A percentile compares a stretch with the other conserved stretches of the same genome.
phyloP scores from a whole-genome alignment of 208 protist genomes.

The Leishmania turanica region DNA sequence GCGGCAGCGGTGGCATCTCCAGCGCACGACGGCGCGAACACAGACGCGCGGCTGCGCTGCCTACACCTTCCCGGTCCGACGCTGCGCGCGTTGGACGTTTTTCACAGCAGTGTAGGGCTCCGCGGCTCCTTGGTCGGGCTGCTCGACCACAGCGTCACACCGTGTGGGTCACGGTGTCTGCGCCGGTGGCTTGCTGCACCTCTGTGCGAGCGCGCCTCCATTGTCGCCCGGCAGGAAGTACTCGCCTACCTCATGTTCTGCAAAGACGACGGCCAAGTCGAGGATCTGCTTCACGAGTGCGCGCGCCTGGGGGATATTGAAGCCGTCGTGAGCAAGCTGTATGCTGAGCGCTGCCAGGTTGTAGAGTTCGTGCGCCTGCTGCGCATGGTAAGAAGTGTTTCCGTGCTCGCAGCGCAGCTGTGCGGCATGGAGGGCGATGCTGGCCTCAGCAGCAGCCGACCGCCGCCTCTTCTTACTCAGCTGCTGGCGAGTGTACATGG shows the following conservation, averaged over 20 bases:
- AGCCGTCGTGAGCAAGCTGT: slow-evolving; percentile 72
- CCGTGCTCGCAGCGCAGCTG: slow-evolving; percentile 35
- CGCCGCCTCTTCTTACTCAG: slow-evolving; percentile 29
- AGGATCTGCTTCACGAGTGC: slow-evolving; percentile 71
- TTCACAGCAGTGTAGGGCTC: slow-evolving; percentile 56
- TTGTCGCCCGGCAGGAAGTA: slow-evolving; percentile 50
- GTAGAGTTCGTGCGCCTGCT: slow-evolving; percentile 77
- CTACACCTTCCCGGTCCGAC: slow-evolving; percentile 61
- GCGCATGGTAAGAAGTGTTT: slow-evolving; percentile 41
- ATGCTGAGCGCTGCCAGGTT: slow-evolving; percentile 73
- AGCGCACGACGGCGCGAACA: not conserved
- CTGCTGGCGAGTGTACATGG: slow-evolving; percentile 34
- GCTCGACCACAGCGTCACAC: slow-evolving; percentile 74
- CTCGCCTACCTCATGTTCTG: slow-evolving; percentile 50
- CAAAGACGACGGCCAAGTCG: slow-evolving; percentile 39
- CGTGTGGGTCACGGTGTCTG: slow-evolving; percentile 60
- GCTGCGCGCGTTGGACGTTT: slow-evolving; percentile 83
- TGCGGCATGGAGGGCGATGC: not conserved
- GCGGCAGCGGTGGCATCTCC: not conserved
- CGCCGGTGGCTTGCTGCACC: slow-evolving; percentile 74
- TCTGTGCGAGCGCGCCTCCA: slow-evolving; percentile 33
- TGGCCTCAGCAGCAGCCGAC: not conserved
- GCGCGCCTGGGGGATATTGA: slow-evolving; percentile 76
- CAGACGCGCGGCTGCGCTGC: not conserved
- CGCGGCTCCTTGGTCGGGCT: slow-evolving; percentile 59